Percentiles rank a stretch among this genome's conserved stretches.
Conservation (phyloP, 1,139 yeast species). For the Pneumocystis oryctolagi region DNA sequence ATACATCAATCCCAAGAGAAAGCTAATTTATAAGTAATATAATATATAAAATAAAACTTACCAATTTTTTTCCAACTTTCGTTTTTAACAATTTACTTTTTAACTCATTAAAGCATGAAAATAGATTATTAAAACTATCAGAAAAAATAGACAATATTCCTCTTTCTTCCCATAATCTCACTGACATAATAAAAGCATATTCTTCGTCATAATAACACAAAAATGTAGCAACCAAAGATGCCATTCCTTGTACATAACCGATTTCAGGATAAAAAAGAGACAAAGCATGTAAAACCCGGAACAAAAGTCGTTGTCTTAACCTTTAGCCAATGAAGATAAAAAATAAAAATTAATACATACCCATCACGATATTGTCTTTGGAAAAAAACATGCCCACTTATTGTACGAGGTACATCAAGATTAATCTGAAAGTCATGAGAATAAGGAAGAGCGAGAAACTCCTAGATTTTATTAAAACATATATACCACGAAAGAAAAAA, state of each 20-base stretch:
- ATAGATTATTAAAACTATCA: conserved; percentile 12
- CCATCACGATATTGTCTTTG: conserved; percentile 17
- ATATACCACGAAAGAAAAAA: background rate
- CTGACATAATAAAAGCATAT: conserved; percentile 15
- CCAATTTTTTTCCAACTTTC: conserved; percentile 9
- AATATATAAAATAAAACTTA: conserved; percentile 3
- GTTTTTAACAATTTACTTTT: conserved; percentile 2
- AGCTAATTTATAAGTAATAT: background rate
- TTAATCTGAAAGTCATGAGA: conserved; percentile 17
- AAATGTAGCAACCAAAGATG: conserved; percentile 17
- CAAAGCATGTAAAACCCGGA: conserved; percentile 17
- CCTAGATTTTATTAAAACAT: background rate
- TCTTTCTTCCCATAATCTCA: conserved; percentile 12
- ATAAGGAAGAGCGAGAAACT: conserved; percentile 8
- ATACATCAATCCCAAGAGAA: conserved; percentile 14
- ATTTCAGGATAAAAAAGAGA: conserved; percentile 14
- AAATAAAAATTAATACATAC: conserved; percentile 4
- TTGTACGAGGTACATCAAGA: conserved; percentile 18
- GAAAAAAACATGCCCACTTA: conserved; percentile 16
- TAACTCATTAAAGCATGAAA: conserved; percentile 13
- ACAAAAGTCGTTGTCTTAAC: conserved; percentile 13
- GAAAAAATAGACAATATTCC: conserved; percentile 12
- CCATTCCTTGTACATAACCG: conserved; percentile 20
- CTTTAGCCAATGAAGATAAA: background rate
- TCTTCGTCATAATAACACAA: conserved; percentile 17